Evolutionary conservation across 441 rosid genomes (phyloP), one percentile per base, ranked within the genome.

Genomic region (Capsella rubella): DNA sequence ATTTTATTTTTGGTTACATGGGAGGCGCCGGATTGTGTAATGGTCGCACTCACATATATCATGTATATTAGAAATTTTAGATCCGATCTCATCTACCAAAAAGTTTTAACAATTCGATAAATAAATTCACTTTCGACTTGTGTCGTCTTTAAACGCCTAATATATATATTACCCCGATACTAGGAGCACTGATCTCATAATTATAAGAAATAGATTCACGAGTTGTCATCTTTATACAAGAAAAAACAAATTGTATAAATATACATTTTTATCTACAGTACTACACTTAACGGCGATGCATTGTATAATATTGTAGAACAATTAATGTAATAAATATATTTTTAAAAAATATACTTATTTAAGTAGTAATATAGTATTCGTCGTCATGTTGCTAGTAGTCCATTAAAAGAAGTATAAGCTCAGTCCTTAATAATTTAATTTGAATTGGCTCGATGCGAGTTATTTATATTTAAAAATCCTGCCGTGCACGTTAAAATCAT

Each of bases 401-500:
- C 35, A 32, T 6, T 32, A 32, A 32, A 15, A 32, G 8, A 29
- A 14, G 1, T 2, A 29, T 13, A 32, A 3, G 27, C 15, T 56
- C 27, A 8, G 9, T 15, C 16, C 10, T 57, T 28, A 57, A 15
- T 34, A 10, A 34, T 57, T 10, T 16, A 34, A 16, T 57, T 16
- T 32, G 8, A 3, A 16, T 21, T 12, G 8, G 46, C 35, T 27
- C 28, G 4, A 28, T 58, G 28, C 37, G 11, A 47, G 8, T 25
- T 49, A 70, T 31, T 21, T 21, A 21, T 21, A 21, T 21, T 7
- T 25, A 25, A n/a, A 39, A 5, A 61, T 27, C 9, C 6, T 59
- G 51, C 4, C 9, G 4, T 42, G 34, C 52, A 51, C 68, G 58
- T 50, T 71, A 0, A 72, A 14, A 15, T 25, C 31, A 54, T 42